Evolutionary conservation across 2,329 filamentous ascomycete genomes (phyloP), one percentile per base, ranked within the genome.

Genomic region (Dothiorella sarmentorum): DNA sequence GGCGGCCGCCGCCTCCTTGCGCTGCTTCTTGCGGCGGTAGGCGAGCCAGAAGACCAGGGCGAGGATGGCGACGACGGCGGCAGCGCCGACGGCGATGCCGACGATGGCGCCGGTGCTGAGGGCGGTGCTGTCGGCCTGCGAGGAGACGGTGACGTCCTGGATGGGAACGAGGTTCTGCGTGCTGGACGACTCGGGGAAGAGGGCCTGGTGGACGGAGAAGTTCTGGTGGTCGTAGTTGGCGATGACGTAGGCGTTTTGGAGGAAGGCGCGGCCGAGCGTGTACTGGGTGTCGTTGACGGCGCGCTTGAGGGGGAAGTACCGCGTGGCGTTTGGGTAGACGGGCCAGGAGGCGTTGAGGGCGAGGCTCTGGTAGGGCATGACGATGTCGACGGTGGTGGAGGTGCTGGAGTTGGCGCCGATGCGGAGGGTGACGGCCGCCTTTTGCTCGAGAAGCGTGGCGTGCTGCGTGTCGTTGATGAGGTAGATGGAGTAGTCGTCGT

Each of bases 171-270:
- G 26, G 73, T 76, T 61, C 76, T 75, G 11, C 61, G 68, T 31
- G 66, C 61, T 63, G 2, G 77, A 73, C 11, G 76, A 63, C 67
- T 45, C 73, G 63, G n/a, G 83, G 78, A 65, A 84, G 81, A 52
- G 66, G 65, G 83, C 83, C 64, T 85, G 80, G 57, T 84, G 78
- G 22, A 86, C 65, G 1, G 65, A 67, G 51, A 70, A 68, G 22
- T 62, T 67, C 20, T 60, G 44, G 7, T 61, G 55, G 31, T 67
- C 73, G 56, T 73, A 75, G 43, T 76, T 70, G 1, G 69, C 70
- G 4, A 72, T 67, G 7, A 76, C 42, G 61, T 76, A 72, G n/a
- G 73, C 73, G 57, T 74, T 73, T 60, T 76, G 73, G 13, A 76
- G 62, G 40, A 76, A 75, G 1, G 73, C 66, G 9, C 74, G 67